Percentiles rank a stretch among this genome's conserved stretches.
Evolutionary conservation across 2,329 filamentous ascomycete species (phyloP).

Genomic region (Ceratocystis harringtonii): DNA sequence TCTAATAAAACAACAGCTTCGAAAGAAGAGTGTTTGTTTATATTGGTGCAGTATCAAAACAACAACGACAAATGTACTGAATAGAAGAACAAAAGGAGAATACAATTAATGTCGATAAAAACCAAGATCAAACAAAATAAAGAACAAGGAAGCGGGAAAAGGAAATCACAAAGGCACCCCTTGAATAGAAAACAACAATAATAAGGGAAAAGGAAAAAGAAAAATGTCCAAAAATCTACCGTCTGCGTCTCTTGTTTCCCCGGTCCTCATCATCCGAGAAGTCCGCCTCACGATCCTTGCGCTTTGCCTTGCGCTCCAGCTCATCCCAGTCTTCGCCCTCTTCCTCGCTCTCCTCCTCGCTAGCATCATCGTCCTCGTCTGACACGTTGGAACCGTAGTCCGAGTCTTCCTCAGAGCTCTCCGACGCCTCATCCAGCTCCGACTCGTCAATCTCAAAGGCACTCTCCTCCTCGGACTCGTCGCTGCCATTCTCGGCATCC

Average conservation of each 20-base stretch:
- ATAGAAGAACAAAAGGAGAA: too few relatives aligned
- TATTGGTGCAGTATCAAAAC: slow-evolving; percentile 1
- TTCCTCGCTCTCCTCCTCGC: slow-evolving; percentile 45
- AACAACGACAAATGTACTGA: too few relatives aligned
- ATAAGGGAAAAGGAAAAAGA: slow-evolving; percentile 4
- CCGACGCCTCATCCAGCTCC: slow-evolving; percentile 70
- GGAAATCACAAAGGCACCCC: slow-evolving; percentile 6
- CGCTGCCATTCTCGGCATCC: slow-evolving; percentile 63
- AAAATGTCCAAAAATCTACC: slow-evolving; percentile 16
- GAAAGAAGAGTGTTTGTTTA: neutral
- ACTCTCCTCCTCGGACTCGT: slow-evolving; percentile 66
- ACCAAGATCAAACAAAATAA: slow-evolving; percentile 1
- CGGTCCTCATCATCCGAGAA: slow-evolving; percentile 54
- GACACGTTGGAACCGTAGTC: slow-evolving; percentile 86
- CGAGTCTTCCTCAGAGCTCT: slow-evolving; percentile 64
- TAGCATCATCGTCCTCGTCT: slow-evolving; percentile 60
- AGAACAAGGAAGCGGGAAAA: slow-evolving; percentile 7
- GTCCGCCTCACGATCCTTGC: slow-evolving; percentile 54
- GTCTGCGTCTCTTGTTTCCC: slow-evolving; percentile 41
- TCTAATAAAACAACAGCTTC: neutral
- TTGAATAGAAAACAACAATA: slow-evolving; percentile 4
- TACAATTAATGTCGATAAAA: too few relatives aligned
- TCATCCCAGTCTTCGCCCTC: slow-evolving; percentile 90
- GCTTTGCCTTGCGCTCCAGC: slow-evolving; percentile 77
- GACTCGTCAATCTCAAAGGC: slow-evolving; percentile 83